These are phyloP conservation scores for Clavispora fructus DNA, from an alignment of 805 yeast genomes.

Conservation along the genomic window DNA sequence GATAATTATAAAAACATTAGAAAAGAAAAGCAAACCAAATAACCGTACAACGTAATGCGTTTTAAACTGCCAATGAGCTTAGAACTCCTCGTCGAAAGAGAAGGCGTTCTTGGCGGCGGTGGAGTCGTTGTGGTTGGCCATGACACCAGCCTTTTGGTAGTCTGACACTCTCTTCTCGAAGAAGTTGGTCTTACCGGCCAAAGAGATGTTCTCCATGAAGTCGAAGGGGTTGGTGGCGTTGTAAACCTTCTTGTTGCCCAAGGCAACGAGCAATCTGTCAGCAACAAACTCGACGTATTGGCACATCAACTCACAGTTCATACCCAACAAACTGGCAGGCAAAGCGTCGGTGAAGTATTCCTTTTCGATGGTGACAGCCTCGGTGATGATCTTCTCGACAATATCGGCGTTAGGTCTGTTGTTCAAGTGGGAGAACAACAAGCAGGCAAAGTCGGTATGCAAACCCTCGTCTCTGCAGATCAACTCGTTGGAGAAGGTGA, in stretches of 20 bases:
- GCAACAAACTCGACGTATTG: constrained; percentile 98
- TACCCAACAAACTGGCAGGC: constrained; percentile 89
- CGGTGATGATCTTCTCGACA: constrained; percentile 82
- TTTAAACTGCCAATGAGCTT: background rate
- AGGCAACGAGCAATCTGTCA: constrained; percentile 85
- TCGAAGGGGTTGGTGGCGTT: constrained; percentile 92
- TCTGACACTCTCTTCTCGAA: constrained; percentile 98
- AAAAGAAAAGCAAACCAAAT: background rate
- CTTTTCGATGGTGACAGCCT: constrained; percentile 93
- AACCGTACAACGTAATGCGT: background rate
- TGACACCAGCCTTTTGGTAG: constrained; percentile 99
- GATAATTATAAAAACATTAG: constrained; percentile 3
- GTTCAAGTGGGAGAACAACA: constrained; percentile 86
- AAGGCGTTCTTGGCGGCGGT: constrained; percentile 51
- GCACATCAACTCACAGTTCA: constrained; percentile 91
- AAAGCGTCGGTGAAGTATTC: constrained; percentile 65
- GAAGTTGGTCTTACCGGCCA: constrained; percentile 98
- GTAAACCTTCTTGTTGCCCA: constrained; percentile 87
- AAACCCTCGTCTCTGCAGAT: constrained; percentile 98
- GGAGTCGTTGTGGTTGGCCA: constrained; percentile 64
- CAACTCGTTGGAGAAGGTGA: constrained; percentile 95
- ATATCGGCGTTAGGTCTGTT: constrained; percentile 79
- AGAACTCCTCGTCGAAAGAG: constrained; percentile 91
- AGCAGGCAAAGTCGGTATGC: constrained; percentile 97
- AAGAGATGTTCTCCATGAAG: constrained; percentile 97